Evolutionary conservation across 768 basidiomycete genomes (phyloP).

Genomic region (Kwoniella shandongensis): DNA sequence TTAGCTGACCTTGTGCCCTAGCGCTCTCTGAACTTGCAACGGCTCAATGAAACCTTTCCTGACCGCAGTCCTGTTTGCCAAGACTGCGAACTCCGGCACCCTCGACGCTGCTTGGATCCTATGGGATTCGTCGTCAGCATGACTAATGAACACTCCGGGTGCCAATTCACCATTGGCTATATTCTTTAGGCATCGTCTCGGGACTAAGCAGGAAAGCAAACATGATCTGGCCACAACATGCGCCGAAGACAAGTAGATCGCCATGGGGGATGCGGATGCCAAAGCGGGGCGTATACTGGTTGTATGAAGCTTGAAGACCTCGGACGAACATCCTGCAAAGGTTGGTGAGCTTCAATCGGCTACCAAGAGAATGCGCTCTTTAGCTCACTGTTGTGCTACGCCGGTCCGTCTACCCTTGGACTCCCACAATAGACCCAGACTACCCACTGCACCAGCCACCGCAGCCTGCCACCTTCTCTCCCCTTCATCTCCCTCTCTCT

Average conservation of each 20-base stretch:
- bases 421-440: slow-evolving; percentile 51
- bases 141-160: background rate
- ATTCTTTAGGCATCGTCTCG: slow-evolving; percentile 78
- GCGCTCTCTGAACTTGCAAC: slow-evolving; percentile 61
- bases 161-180: slow-evolving; percentile 65
- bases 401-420: slow-evolving; percentile 36
- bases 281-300: slow-evolving; percentile 67
- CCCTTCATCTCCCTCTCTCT: slow-evolving; percentile 40
- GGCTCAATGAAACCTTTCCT: slow-evolving; percentile 63
- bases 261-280: slow-evolving; percentile 77
- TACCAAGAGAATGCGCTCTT: background rate
- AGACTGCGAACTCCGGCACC: slow-evolving; percentile 62
- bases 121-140: slow-evolving; percentile 1
- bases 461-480: slow-evolving; percentile 53
- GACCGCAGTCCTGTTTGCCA: slow-evolving; percentile 65
- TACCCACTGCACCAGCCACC: slow-evolving; percentile 51
- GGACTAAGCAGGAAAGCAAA: slow-evolving; percentile 75
- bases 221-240: slow-evolving; percentile 83
- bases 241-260: slow-evolving; percentile 73
- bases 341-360: background rate
- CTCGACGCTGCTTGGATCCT: slow-evolving; percentile 75
- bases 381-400: slow-evolving; percentile 50
- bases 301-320: slow-evolving; percentile 86
- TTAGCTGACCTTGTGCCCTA: slow-evolving; percentile 61
- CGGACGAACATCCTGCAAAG: slow-evolving; percentile 55